Evolutionary conservation across 2,329 filamentous ascomycete genomes (phyloP).

Genomic region (Fusarium ambrosium): DNA sequence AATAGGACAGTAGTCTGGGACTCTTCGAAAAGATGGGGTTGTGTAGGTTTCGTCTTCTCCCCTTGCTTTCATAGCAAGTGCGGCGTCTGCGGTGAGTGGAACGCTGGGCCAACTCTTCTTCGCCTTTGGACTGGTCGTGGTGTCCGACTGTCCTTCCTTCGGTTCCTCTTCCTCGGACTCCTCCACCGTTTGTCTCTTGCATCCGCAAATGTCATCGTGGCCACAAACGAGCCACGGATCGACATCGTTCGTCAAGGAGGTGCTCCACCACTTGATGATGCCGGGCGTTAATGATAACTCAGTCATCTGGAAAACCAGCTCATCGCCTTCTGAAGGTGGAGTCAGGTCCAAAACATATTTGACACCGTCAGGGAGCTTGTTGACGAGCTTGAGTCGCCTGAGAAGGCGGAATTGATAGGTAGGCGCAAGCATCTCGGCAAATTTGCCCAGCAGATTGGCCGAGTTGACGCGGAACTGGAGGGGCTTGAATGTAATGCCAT

Average conservation of each 20-base stretch:
- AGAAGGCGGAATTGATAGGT: conserved; percentile 56
- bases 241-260: conserved; percentile 51
- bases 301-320: conserved; percentile 70
- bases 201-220: conserved; percentile 58
- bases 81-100: conserved; percentile 10
- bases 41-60: conserved; percentile 36
- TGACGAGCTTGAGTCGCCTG: conserved; percentile 54
- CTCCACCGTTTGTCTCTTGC: conserved; percentile 30
- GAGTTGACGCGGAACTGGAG: conserved; percentile 61
- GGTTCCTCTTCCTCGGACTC: neutral
- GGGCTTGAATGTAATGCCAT: conserved; percentile 50
- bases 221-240: conserved; percentile 52
- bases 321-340: conserved; percentile 72
- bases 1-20: conserved; percentile 73
- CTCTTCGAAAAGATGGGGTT: conserved; percentile 51
- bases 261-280: conserved; percentile 68
- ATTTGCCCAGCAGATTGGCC: conserved; percentile 60
- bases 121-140: neutral
- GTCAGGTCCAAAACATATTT: conserved; percentile 75
- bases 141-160: neutral
- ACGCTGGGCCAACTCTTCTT: neutral
- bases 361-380: conserved; percentile 58
- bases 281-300: conserved; percentile 70
- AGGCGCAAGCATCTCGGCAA: conserved; percentile 60
- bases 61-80: conserved; percentile 43